Evolutionary conservation across 495 filamentous ascomycete species (phyloP), one percentile per base, ranked within the genome.

Genomic region (Penicillium odoratum): DNA sequence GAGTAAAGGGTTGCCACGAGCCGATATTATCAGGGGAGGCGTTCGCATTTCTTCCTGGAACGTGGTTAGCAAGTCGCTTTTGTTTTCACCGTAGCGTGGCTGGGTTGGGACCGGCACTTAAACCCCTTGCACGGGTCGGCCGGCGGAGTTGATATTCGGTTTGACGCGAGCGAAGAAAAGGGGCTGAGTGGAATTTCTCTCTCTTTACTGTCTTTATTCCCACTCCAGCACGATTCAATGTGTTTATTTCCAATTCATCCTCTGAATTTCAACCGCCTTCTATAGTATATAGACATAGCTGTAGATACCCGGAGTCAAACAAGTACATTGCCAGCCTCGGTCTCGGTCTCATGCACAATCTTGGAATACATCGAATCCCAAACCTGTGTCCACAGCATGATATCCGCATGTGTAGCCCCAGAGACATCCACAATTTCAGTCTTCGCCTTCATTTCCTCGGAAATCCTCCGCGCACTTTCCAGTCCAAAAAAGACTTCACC

Each of bases 141-240:
- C 72, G 67, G 74, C 70, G 76, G 76, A 79, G 75, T 79, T 78
- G 75, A 77, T 74, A 74, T 76, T 78, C 72, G 75, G 76, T 69
- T 40, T 69, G 67, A 69, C 57, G 64, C 73, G 73, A 73, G 76
- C 67, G 68, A 66, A 71, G 70, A 71, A 76, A 75, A 73, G 70
- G 75, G 73, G 69, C 67, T 66, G 73, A 76, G 71, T 74, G 75
- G 75, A 76, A 75, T 71, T 75, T 71, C 74, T 76, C 73, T 78
- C 72, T 78, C 72, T 76, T 78, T 71, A 72, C 70, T 72, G 64
- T 75, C 69, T 73, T 71, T 76, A 76, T 78, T 78, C 73, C 72
- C 75, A 75, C 72, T 73, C 69, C 69, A 76, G 72, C 73, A 74
- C 72, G 73, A 70, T 76, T 76, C 74, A 76, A 69, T 78, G 72